A percentile compares a stretch with the other conserved stretches of the same genome.
phyloP scores from a whole-genome alignment of 345 rosid species.

The Salix dunnii region DNA sequence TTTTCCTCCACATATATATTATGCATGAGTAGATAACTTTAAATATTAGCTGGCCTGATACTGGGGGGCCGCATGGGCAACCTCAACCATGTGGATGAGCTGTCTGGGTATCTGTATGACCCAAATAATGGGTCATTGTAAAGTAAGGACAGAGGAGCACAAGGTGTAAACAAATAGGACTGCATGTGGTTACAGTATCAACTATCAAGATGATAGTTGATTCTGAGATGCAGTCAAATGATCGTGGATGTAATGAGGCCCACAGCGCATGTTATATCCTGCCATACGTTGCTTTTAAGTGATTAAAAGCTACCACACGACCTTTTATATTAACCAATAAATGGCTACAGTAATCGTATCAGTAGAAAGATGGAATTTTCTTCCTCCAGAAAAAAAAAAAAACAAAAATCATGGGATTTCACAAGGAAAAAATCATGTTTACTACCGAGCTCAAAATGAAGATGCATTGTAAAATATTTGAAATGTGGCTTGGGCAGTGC shows the following conservation, averaged over 20 bases:
- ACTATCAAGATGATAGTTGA: constrained; percentile 28
- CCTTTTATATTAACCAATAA: no score
- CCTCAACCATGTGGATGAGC: constrained; percentile 62
- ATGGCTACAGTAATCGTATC: no score
- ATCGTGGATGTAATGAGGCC: constrained; percentile 13
- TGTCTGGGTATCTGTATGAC: constrained; percentile 39
- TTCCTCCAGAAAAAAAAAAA: no score
- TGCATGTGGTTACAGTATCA: constrained; percentile 37
- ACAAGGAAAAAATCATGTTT: no score
- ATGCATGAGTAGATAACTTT: no score
- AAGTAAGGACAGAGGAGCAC: constrained; percentile 41
- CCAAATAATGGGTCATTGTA: constrained; percentile 35
- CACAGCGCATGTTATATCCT: constrained; percentile 24
- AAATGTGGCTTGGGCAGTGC: no score
- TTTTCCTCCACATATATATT: not conserved
- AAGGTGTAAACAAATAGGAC: constrained; percentile 30
- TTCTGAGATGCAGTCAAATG: constrained; percentile 33
- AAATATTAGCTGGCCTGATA: not conserved
- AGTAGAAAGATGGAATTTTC: no score
- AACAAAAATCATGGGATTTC: no score
- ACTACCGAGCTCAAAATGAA: no score
- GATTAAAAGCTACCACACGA: no score
- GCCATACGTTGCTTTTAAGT: not conserved
- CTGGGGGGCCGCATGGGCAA: constrained; percentile 38
- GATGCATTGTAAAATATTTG: no score